phyloP scores from a whole-genome alignment of 495 filamentous ascomycete genomes.

The Articulospora tetracladia region DNA sequence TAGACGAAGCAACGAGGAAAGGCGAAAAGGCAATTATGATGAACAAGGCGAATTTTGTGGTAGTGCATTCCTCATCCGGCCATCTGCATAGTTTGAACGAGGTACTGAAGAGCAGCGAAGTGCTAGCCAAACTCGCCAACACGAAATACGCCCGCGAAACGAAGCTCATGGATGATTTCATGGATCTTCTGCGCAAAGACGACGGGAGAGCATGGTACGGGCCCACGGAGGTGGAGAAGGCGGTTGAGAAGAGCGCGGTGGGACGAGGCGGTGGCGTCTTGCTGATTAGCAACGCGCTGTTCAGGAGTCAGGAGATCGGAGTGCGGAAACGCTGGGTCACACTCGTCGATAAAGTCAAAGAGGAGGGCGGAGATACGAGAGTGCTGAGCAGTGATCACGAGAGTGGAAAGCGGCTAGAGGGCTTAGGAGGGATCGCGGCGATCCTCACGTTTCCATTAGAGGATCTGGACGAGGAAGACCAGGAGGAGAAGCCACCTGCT shows the following conservation, averaged over 20 bases:
- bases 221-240: constrained; percentile 75
- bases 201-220: constrained; percentile 93
- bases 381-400: constrained; percentile 91
- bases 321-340: constrained; percentile 77
- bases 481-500: constrained; percentile 32
- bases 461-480: constrained; percentile 66
- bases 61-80: constrained; percentile 81
- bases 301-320: constrained; percentile 77
- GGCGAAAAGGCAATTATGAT: constrained; percentile 59
- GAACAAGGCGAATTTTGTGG: constrained; percentile 59
- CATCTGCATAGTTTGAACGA: constrained; percentile 84
- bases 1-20: constrained; percentile 63
- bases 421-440: constrained; percentile 81
- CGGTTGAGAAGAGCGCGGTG: constrained; percentile 84
- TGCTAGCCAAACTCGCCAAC: constrained; percentile 70
- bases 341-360: constrained; percentile 88
- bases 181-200: constrained; percentile 73
- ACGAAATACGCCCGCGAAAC: constrained; percentile 87
- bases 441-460: constrained; percentile 85
- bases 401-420: constrained; percentile 83
- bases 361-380: constrained; percentile 81
- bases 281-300: constrained; percentile 80
- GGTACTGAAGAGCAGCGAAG: constrained; percentile 73
- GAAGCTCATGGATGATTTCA: constrained; percentile 80
- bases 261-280: constrained; percentile 80